phyloP scores from a whole-genome alignment of 805 yeast genomes.

The Metschnikowia anglica region DNA sequence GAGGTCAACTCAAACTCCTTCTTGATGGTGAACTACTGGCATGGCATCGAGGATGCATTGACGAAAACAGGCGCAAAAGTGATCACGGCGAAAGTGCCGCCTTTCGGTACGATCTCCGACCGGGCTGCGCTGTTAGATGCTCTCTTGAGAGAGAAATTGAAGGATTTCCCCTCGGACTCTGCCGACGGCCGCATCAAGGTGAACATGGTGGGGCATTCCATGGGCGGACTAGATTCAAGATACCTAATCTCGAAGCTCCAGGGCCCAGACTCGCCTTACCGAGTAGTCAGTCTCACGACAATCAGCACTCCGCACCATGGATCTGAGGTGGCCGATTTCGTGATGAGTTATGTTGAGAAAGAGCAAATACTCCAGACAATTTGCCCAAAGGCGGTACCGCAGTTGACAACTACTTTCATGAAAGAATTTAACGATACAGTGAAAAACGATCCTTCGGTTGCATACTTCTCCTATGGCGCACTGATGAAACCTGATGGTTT shows the following conservation, averaged over 20 bases:
- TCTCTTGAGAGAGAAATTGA: conserved; percentile 42
- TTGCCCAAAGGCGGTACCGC: conserved; percentile 48
- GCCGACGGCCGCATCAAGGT: conserved; percentile 44
- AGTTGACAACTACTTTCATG: conserved; percentile 61
- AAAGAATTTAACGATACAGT: conserved; percentile 52
- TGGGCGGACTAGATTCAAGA: conserved; percentile 91
- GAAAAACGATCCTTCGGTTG: conserved; percentile 57
- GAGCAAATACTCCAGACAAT: conserved; percentile 19
- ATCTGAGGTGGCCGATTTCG: conserved; percentile 75
- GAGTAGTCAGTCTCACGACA: conserved; percentile 76
- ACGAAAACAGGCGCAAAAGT: conserved; percentile 64
- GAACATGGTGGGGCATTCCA: conserved; percentile 83
- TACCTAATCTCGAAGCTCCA: conserved; percentile 61
- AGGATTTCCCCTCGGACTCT: conserved; percentile 16
- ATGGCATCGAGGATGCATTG: conserved; percentile 67
- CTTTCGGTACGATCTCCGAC: conserved; percentile 71
- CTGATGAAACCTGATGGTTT: conserved; percentile 60
- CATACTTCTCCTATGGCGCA: conserved; percentile 85
- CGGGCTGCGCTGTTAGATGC: conserved; percentile 60
- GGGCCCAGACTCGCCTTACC: conserved; percentile 38
- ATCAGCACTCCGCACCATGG: conserved; percentile 89
- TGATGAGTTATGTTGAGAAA: conserved; percentile 37
- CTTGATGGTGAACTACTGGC: conserved; percentile 69
- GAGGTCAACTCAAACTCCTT: conserved; percentile 26
- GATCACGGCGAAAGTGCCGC: conserved; percentile 74